These are phyloP conservation scores for Ascochyta lentis DNA, from an alignment of 2,329 filamentous ascomycete species.

Conservation along the genomic window DNA sequence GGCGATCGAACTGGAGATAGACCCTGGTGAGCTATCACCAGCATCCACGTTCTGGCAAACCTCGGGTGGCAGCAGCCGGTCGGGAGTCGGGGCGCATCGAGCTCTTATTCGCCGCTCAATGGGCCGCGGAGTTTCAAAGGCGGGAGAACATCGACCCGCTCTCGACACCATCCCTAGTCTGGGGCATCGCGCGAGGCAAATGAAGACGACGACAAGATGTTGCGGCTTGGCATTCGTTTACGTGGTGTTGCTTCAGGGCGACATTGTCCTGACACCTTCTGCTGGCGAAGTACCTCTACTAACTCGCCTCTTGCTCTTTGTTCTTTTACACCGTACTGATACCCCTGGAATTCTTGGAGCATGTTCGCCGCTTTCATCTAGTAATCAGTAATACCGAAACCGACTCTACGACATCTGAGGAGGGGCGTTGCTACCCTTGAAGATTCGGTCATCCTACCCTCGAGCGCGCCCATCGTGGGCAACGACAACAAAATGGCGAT, in stretches of 20 bases:
- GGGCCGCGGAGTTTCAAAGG: conserved; percentile 5
- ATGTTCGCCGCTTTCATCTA: conserved; percentile 6
- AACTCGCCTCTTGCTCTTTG: not conserved
- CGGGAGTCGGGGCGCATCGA: conserved; percentile 14
- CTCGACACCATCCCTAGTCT: conserved; percentile 10
- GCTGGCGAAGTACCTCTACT: not conserved
- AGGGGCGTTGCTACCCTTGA: not conserved
- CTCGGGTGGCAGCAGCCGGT: not conserved
- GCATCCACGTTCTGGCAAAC: conserved; percentile 7
- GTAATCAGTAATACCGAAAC: conserved; percentile 8
- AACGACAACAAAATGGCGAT: conserved; percentile 44
- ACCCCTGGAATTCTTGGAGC: conserved; percentile 2
- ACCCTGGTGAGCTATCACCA: not conserved
- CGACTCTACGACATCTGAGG: not conserved
- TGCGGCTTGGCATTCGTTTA: conserved; percentile 12
- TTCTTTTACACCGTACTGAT: not conserved
- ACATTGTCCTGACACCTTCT: not conserved
- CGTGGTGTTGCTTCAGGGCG: not conserved
- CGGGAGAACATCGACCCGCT: conserved; percentile 22
- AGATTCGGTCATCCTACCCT: not conserved
- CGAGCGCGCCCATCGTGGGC: conserved; percentile 24
- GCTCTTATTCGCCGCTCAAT: conserved; percentile 5
- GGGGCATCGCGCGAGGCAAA: conserved; percentile 17
- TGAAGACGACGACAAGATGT: conserved; percentile 18
- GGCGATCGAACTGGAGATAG: not conserved